Percentiles rank a stretch among this genome's conserved stretches.
Evolutionary conservation across 371 early-diverging fungal genomes (phyloP).

Genomic region (Dichotomocladium elegans): DNA sequence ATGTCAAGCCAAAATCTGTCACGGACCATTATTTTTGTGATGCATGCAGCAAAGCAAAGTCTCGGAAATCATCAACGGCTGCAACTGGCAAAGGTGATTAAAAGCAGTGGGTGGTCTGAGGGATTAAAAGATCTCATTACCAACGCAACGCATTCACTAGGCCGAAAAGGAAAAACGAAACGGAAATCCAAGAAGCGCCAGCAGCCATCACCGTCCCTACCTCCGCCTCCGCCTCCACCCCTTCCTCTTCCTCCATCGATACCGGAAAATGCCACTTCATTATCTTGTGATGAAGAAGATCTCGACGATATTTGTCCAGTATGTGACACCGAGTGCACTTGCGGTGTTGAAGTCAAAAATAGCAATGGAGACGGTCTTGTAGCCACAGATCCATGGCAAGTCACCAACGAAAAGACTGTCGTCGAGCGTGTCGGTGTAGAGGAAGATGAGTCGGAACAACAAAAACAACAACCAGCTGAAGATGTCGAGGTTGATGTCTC

Average conservation of each 20-base stretch:
- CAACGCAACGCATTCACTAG: not conserved
- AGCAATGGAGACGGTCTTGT: not conserved
- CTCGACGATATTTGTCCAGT: conserved; percentile 58
- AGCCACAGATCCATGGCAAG: conserved; percentile 11
- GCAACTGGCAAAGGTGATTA: too few species aligned
- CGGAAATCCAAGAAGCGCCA: not conserved
- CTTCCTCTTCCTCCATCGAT: too few species aligned
- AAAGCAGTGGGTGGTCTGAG: too few species aligned
- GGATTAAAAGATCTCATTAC: too few species aligned
- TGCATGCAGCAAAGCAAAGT: conserved; percentile 21
- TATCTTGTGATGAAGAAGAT: conserved; percentile 31
- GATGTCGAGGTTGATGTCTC: conserved; percentile 10
- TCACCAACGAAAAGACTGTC: conserved; percentile 8
- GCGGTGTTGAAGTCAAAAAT: conserved; percentile 22
- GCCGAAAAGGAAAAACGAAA: not conserved
- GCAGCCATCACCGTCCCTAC: conserved; percentile 13
- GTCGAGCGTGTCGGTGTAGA: conserved; percentile 13
- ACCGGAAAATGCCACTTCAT: conserved; percentile 8
- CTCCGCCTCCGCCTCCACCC: too few species aligned
- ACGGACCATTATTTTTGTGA: conserved; percentile 51
- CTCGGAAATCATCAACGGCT: too few species aligned
- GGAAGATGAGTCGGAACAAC: too few species aligned
- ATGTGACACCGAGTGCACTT: conserved; percentile 60
- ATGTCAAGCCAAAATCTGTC: conserved; percentile 46
- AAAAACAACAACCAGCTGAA: too few species aligned